Base-by-base conservation (phyloP, 305 asterid genomes). In the Fraxinus paxiana region DNA sequence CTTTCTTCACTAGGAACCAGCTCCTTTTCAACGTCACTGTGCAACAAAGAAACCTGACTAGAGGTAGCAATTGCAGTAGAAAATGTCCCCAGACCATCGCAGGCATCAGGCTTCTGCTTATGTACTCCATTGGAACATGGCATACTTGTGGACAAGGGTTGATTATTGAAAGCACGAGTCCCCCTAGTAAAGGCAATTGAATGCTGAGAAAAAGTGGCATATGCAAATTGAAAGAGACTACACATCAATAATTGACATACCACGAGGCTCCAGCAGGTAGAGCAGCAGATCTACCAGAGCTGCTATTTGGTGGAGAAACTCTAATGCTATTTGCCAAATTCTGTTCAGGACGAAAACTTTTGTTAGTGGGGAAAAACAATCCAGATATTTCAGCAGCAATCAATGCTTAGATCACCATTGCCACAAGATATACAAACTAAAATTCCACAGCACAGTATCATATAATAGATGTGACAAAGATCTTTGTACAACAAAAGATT, bases 231-330 rank as follows among this genome's bases (percentile, higher is more conserved):
- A 24, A 54, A 73, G 37, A 79, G 65, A 28, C 35, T 59, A 73
- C 79, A 51, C 34, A 33, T 77, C 8, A 59, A 77, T 78, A 48
- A 35, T 83, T 72, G 79, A 63, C 84, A 80, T 89, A 94, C 99
- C 98, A 96, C 77, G 93, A 96, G 28, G 98, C 97, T 65, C 97
- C 97, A 81, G 93, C 93, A 31, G 98, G 99, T 76, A 92, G 97
- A 86, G 95, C 92, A 82, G 89, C 88, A 84, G 97, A 94, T 88
- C 93, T 89, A 17, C 93, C 94, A 76, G 97, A 87, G 87, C 98
- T 92, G 85, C 97, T 94, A 87, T 88, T 88, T 82, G 99, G 99
- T 4, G 97, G 97, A 84, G 99, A 94, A 83, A 87, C 86, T 89
- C 88, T 89, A 43, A 84, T 82, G 84, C 80, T 78, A 86, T 75